Conservation (phyloP, 345 rosid species). For the Aethionema arabicum region DNA sequence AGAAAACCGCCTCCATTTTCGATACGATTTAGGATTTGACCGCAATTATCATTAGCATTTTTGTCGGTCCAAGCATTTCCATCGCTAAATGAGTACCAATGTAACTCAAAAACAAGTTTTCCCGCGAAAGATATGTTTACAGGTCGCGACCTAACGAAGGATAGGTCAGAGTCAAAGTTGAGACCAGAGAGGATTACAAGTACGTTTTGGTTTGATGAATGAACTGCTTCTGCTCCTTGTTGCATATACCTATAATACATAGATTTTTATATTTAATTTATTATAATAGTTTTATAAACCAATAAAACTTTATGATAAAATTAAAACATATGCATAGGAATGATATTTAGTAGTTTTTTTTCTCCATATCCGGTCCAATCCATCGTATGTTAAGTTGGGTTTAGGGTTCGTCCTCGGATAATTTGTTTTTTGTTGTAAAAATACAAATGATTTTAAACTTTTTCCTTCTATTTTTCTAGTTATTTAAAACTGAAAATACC, state of each 20-base stretch:
- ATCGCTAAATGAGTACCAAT: slow-evolving; percentile 78
- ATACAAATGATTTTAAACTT: too few relatives aligned
- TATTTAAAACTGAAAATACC: too few relatives aligned
- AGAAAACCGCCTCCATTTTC: slow-evolving; percentile 62
- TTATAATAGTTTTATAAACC: neutral
- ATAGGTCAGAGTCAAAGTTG: slow-evolving; percentile 65
- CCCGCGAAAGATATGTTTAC: slow-evolving; percentile 52
- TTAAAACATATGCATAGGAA: too few relatives aligned
- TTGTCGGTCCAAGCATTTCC: slow-evolving; percentile 69
- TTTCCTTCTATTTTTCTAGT: too few relatives aligned
- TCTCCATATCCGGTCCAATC: too few relatives aligned
- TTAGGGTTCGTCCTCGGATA: too few relatives aligned
- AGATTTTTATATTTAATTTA: neutral
- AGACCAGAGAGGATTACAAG: slow-evolving; percentile 90
- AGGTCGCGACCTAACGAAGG: slow-evolving; percentile 51
- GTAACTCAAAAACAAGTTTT: slow-evolving; percentile 78
- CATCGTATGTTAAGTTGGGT: too few relatives aligned
- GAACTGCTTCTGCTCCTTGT: slow-evolving; percentile 89
- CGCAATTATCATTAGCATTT: slow-evolving; percentile 75
- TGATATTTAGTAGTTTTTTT: too few relatives aligned
- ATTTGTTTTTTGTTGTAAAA: too few relatives aligned
- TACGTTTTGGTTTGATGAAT: slow-evolving; percentile 77
- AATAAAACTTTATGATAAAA: neutral
- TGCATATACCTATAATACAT: slow-evolving; percentile 62
- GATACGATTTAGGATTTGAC: slow-evolving; percentile 53